Base-by-base conservation (phyloP, 108 stramenopile genomes). In the Nitzschia palea region DNA sequence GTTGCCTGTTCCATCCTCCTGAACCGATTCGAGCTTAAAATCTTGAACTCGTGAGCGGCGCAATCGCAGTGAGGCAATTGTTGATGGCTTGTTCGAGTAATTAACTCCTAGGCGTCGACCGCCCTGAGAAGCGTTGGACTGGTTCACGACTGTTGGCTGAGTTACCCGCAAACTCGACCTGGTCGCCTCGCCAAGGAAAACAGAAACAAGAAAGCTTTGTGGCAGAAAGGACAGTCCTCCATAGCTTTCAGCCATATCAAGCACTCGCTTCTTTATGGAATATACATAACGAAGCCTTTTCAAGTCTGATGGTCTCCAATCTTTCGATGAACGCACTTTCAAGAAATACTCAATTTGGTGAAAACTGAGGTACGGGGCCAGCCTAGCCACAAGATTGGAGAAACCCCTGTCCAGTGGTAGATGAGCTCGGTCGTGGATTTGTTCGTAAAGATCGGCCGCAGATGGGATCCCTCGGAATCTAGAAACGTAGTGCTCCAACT, bases 151-250 rank as follows among this genome's bases (percentile, higher is more conserved):
- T 8, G 40, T 37, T 28, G 54, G 62, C n/a, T 65, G 55, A 1
- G 44, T 34, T 26, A 80, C 87, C 14, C 86, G 71, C 15, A 92
- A 70, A 61, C 85, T 86, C 3, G 81, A 77, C 45, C 89, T 54
- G 14, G 94, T 95, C 22, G 94, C 94, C 74, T 95, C 94, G 10
- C 94, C 94, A 5, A 95, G 74, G 55, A 95, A 95, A 17, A 95
- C 76, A 17, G 89, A 90, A 4, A 95, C 87, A 45, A 95, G 87
- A 67, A 95, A 95, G 59, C 83, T 85, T 59, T 95, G 94, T 2
- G 94, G 94, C 64, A 95, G 65, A 65, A 95, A 95, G 8, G 84
- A 86, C 3, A 95, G 65, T 22, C 94, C 94, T 20, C 94, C 94
- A 45, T 95, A 95, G 37, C 78, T 84, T 65, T 95, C 94, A 28